Evolutionary conservation across 352 stramenopile genomes (phyloP).

Genomic region (Pythium monospermum): DNA sequence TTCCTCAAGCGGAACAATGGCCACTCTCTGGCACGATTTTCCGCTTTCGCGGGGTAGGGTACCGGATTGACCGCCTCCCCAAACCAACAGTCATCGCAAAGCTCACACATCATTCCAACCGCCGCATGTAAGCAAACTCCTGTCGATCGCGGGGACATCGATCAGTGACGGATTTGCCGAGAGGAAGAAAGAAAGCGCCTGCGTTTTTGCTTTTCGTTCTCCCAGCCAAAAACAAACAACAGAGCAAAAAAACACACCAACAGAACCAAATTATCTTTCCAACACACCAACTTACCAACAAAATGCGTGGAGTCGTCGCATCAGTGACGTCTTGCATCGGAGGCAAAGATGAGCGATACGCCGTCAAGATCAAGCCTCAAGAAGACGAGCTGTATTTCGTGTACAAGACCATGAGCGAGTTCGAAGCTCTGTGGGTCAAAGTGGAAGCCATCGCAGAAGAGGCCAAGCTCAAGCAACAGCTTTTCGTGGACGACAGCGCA

Average conservation of each 20-base stretch:
- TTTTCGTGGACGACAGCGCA: constrained; percentile 8
- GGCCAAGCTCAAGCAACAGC: constrained; percentile 34
- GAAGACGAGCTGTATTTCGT: constrained; percentile 60
- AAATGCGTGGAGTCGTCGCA: constrained; percentile 63
- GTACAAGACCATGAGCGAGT: constrained; percentile 77
- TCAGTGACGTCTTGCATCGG: constrained; percentile 77
- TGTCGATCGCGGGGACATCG: neutral
- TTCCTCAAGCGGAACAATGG: neutral
- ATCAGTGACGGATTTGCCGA: constrained; percentile 38
- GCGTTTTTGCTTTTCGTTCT: neutral
- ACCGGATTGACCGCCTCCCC: constrained; percentile 8
- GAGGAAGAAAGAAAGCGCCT: constrained; percentile 9
- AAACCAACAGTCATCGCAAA: constrained; percentile 16
- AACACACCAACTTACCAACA: constrained; percentile 12
- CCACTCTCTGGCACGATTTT: constrained; percentile 20
- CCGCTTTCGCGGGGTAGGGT: constrained; percentile 5
- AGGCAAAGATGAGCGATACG: constrained; percentile 75
- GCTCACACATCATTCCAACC: constrained; percentile 7
- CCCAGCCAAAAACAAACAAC: constrained; percentile 2
- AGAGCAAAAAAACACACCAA: neutral
- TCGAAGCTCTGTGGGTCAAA: constrained; percentile 60
- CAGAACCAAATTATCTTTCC: neutral
- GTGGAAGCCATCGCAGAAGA: constrained; percentile 51
- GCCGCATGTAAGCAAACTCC: neutral
- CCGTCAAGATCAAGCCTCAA: constrained; percentile 46